Evolutionary conservation across 176 grass and related monocot species (phyloP), one percentile per base, ranked within the genome.

Genomic region (Rhipidocladum racemiflorum): DNA sequence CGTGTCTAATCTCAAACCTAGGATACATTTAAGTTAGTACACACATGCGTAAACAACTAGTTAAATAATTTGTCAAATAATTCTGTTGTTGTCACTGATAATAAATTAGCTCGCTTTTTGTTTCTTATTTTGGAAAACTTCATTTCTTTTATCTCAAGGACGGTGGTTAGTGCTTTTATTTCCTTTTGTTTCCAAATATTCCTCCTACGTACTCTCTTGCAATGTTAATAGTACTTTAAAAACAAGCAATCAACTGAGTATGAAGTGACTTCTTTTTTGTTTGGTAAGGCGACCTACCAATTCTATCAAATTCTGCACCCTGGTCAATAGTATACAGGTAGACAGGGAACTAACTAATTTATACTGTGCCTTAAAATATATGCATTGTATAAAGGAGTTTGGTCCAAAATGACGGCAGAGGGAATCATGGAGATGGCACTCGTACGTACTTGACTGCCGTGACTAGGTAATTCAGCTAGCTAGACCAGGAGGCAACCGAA

Each of bases 341-440:
- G 25, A 5, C 49, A 70, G 21, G 27, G 25, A 61, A 72, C 16
- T 23, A 21, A 10, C 55, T 72, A 63, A 63, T 71, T 42, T 63
- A 11, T 49, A 21, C 18, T 7, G 42, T 27, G 32, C 28, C 35
- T 70, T 44, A 30, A 70, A 44, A 5, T 42, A 6, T 28, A 15
- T 28, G 12, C 6, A 2, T 30, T 56, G 3, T 23, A 27, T 13
- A 78, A 35, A 35, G 7, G 18, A 23, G 34, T 43, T 56, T 83
- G 66, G 80, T 88, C 66, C 83, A 59, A 55, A 72, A 83, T 83
- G 57, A 59, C 80, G 74, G 86, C 86, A 72, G 57, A 72, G 7
- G 69, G 69, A 67, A 81, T 74, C 60, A 74, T 81, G 38, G 27
- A 28, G 10, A 83, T 78, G 67, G 36, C 46, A 78, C 42, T 16